phyloP scores from a whole-genome alignment of 805 yeast genomes.

The Hanseniaspora vineae region DNA sequence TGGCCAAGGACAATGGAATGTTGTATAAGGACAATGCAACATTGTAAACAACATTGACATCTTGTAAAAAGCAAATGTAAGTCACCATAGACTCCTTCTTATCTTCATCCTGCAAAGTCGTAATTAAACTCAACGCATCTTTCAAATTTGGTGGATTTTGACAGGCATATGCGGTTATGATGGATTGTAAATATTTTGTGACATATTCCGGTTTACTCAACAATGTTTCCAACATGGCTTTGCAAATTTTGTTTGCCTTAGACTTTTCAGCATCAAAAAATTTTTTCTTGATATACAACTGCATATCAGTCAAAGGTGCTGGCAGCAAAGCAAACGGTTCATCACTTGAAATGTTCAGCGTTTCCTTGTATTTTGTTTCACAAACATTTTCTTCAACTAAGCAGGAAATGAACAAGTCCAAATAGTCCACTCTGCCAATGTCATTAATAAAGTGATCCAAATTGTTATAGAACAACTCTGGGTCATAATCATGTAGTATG shows the following conservation, averaged over 20 bases:
- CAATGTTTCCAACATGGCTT: conserved; percentile 48
- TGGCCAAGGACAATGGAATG: conserved; percentile 60
- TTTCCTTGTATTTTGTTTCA: conserved; percentile 68
- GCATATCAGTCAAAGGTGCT: conserved; percentile 25
- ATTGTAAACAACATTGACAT: conserved; percentile 69
- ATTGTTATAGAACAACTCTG: conserved; percentile 50
- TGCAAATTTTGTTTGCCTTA: conserved; percentile 69
- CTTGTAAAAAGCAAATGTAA: conserved; percentile 83
- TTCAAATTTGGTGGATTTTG: conserved; percentile 75
- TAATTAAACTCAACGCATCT: conserved; percentile 57
- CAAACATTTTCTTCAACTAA: conserved; percentile 79
- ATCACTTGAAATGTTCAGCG: conserved; percentile 26
- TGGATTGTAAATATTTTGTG: conserved; percentile 54
- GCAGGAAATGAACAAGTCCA: conserved; percentile 80
- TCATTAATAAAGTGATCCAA: conserved; percentile 57
- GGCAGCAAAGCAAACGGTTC: conserved; percentile 19
- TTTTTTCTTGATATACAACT: conserved; percentile 29
- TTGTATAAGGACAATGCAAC: conserved; percentile 75
- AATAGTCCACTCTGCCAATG: conserved; percentile 56
- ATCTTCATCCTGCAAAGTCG: conserved; percentile 34
- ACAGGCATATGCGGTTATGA: conserved; percentile 85
- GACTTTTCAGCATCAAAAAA: conserved; percentile 29
- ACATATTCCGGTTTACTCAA: conserved; percentile 34
- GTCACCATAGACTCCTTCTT: conserved; percentile 54
- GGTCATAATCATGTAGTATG: conserved; percentile 76